These are phyloP conservation scores for Kwoniella mangroviensis DNA, from an alignment of 768 basidiomycete species.

Conservation along the genomic window DNA sequence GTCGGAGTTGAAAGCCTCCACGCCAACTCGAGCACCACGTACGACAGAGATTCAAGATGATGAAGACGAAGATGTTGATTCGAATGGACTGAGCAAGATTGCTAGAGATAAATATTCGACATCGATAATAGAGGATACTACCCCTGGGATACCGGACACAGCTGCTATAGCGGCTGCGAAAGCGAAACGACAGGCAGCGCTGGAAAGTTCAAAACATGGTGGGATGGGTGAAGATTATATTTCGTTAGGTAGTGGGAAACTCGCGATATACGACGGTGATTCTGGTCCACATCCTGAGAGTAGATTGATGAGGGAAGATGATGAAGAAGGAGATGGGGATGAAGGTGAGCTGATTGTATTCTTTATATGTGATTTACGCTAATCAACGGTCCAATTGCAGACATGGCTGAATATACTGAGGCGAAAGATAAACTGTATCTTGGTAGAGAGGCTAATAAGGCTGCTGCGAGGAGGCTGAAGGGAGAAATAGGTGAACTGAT, in stretches of 20 bases:
- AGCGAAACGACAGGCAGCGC: conserved; percentile 54
- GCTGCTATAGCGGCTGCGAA: conserved; percentile 58
- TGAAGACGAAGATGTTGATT: conserved; percentile 32
- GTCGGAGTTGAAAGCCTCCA: conserved; percentile 57
- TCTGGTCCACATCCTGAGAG: conserved; percentile 58
- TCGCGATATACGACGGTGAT: conserved; percentile 51
- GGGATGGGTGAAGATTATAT: conserved; percentile 57
- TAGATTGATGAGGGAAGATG: conserved; percentile 60
- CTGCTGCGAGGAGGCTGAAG: conserved; percentile 53
- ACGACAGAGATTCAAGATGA: conserved; percentile 27
- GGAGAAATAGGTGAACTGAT: conserved; percentile 60
- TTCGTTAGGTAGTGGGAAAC: conserved; percentile 55
- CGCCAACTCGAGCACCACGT: conserved; percentile 48
- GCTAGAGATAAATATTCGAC: conserved; percentile 55
- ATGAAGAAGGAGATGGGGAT: conserved; percentile 58
- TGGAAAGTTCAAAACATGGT: conserved; percentile 44
- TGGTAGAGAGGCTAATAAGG: conserved; percentile 57
- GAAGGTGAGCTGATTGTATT: conserved; percentile 39
- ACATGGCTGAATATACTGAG: conserved; percentile 56
- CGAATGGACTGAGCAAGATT: conserved; percentile 36
- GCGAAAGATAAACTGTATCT: conserved; percentile 56
- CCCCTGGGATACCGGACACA: conserved; percentile 57
- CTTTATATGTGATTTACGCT: background rate
- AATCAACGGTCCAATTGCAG: conserved; percentile 17
- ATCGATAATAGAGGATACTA: conserved; percentile 42